phyloP scores from a whole-genome alignment of 805 yeast genomes.

The Candida michaelii region DNA sequence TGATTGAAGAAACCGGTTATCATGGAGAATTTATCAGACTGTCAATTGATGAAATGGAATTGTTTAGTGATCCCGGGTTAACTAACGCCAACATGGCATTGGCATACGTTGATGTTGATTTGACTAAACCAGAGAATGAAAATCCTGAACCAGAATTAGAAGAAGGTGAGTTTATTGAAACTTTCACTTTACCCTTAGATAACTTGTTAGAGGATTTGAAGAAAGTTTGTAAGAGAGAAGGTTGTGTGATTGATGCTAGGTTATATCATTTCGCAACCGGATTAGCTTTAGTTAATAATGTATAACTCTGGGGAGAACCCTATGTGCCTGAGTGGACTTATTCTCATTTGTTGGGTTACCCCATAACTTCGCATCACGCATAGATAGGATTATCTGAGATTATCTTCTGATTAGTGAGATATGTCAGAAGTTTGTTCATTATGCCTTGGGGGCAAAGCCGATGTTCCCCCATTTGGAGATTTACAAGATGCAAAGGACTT shows the following conservation, averaged over 20 bases:
- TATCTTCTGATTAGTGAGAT: too few relatives aligned
- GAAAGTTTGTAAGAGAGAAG: constrained; percentile 52
- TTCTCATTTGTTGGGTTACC: too few relatives aligned
- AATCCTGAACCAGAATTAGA: constrained; percentile 77
- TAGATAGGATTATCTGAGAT: too few relatives aligned
- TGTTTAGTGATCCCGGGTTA: constrained; percentile 79
- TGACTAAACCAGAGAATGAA: constrained; percentile 60
- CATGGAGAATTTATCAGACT: constrained; percentile 55
- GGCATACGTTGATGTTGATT: constrained; percentile 77
- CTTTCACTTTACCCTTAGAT: constrained; percentile 69
- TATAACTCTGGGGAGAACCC: too few relatives aligned
- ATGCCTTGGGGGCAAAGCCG: constrained; percentile 40
- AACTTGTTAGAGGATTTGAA: constrained; percentile 55
- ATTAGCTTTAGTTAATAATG: constrained; percentile 34
- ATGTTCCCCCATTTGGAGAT: constrained; percentile 40
- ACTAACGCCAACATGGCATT: constrained; percentile 84
- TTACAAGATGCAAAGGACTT: constrained; percentile 35
- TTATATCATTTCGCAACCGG: constrained; percentile 87
- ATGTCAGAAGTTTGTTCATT: constrained; percentile 27
- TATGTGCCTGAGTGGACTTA: too few relatives aligned
- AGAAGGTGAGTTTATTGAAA: constrained; percentile 89
- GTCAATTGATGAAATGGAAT: constrained; percentile 28
- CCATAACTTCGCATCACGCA: not conserved
- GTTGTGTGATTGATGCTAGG: constrained; percentile 82
- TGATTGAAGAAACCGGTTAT: constrained; percentile 92